Evolutionary conservation across 2,329 filamentous ascomycete species (phyloP).

Genomic region (Dendryphion nanum): DNA sequence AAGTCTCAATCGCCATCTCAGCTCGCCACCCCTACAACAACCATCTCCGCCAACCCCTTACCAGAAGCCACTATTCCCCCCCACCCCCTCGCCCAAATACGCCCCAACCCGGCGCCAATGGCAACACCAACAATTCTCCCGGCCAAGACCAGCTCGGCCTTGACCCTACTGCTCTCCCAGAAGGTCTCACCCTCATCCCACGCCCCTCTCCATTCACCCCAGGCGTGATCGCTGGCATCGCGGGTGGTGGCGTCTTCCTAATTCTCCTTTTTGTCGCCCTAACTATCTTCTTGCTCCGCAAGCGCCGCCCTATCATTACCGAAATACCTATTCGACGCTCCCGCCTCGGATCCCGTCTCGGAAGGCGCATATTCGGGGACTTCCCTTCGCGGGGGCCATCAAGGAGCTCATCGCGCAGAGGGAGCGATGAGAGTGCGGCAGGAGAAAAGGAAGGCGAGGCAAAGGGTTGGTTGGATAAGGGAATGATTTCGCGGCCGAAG

Average conservation of each 20-base stretch:
- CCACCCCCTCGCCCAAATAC: constrained; percentile 3
- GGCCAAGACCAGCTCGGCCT: constrained; percentile 4
- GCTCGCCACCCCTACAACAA: not conserved
- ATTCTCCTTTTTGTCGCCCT: constrained; percentile 10
- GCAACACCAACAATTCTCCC: constrained; percentile 6
- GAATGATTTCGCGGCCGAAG: constrained; percentile 15
- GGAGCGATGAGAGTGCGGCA: constrained; percentile 3
- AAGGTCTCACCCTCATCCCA: constrained; percentile 4
- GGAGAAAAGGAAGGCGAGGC: constrained; percentile 9
- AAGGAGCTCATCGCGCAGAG: constrained; percentile 3
- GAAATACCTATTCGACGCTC: constrained; percentile 23
- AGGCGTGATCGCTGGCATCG: constrained; percentile 16
- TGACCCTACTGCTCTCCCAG: constrained; percentile 1
- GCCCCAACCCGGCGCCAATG: constrained; percentile 2
- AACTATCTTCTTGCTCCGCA: constrained; percentile 7
- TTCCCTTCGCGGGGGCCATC: constrained; percentile 1
- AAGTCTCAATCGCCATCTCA: constrained; percentile 7
- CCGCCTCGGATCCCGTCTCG: constrained; percentile 16
- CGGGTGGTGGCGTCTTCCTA: constrained; percentile 6
- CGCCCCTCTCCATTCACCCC: constrained; percentile 4
- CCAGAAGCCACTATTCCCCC: not conserved
- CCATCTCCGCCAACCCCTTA: constrained; percentile 1
- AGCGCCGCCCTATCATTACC: constrained; percentile 7
- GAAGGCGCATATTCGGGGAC: constrained; percentile 15
- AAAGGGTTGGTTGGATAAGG: constrained; percentile 11